phyloP scores from a whole-genome alignment of 2,329 filamentous ascomycete species.

The Colletotrichum sp. region DNA sequence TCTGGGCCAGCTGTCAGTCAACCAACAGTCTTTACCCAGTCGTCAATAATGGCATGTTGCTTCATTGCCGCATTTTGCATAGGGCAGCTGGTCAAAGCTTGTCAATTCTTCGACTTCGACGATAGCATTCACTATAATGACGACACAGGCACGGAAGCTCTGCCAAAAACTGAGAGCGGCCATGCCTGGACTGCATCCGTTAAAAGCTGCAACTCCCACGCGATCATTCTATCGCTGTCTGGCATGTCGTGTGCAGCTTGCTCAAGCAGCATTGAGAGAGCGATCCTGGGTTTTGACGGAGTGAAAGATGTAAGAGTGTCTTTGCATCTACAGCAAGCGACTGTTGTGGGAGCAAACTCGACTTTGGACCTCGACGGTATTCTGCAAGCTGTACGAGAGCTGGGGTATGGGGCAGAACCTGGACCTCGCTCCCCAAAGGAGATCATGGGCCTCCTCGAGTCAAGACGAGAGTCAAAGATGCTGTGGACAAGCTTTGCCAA shows the following conservation, averaged over 20 bases:
- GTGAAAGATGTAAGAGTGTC: background rate
- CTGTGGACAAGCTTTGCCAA: background rate
- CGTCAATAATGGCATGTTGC: background rate
- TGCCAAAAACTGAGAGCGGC: background rate
- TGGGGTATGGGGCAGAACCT: background rate
- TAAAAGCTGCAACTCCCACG: background rate
- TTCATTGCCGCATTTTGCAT: background rate
- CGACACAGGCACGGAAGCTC: background rate
- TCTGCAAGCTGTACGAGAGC: background rate
- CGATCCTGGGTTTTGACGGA: background rate
- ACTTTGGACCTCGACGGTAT: background rate
- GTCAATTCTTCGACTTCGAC: background rate
- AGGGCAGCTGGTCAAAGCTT: background rate
- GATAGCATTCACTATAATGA: background rate
- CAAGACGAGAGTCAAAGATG: background rate
- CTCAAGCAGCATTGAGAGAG: background rate
- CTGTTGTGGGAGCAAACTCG: background rate
- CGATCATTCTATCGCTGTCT: background rate
- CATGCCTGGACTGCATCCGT: background rate
- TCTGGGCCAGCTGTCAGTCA: background rate
- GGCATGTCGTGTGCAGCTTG: background rate
- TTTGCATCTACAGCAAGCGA: background rate
- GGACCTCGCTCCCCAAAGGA: background rate
- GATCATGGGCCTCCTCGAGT: background rate
- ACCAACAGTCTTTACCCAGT: background rate